These are phyloP conservation scores for Helianthus tuberosus DNA, from an alignment of 129 eudicot genomes.

Conservation along the genomic window DNA sequence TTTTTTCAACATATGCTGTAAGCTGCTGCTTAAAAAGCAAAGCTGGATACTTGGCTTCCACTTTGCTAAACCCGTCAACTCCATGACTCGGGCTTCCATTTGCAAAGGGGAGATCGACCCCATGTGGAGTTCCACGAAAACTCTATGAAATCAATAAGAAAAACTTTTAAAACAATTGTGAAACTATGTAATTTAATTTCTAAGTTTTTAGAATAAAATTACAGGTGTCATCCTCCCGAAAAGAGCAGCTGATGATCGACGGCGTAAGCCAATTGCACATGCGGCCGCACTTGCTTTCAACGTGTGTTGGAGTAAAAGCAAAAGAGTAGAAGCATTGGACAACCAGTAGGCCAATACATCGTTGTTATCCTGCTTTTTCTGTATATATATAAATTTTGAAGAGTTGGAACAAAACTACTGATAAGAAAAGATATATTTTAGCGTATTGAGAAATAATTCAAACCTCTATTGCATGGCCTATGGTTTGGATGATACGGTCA, in stretches of 20 bases:
- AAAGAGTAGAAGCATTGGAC: slow-evolving; percentile 89
- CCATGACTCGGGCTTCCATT: slow-evolving; percentile 60
- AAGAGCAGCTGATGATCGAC: slow-evolving; percentile 82
- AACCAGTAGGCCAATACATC: slow-evolving; percentile 92
- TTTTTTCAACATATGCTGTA: slow-evolving; percentile 94
- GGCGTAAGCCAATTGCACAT: slow-evolving; percentile 68
- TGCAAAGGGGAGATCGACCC: slow-evolving; percentile 63
- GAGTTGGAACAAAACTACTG: slow-evolving; percentile 11
- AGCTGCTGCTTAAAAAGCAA: slow-evolving; percentile 98
- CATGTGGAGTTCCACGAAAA: slow-evolving; percentile 85
- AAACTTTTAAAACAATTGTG: slow-evolving; percentile 10
- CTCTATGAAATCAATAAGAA: slow-evolving; percentile 49
- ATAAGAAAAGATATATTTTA: background rate
- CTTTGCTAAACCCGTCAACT: slow-evolving; percentile 71
- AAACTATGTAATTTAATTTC: slow-evolving; percentile 5
- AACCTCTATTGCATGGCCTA: slow-evolving; percentile 95
- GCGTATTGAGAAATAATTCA: slow-evolving; percentile 7
- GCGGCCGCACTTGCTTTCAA: slow-evolving; percentile 88
- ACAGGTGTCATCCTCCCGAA: slow-evolving; percentile 88
- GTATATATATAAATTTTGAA: slow-evolving; percentile 5
- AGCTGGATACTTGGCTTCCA: slow-evolving; percentile 98
- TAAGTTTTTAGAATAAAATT: slow-evolving; percentile 20
- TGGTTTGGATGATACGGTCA: slow-evolving; percentile 85
- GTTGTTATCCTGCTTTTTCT: slow-evolving; percentile 83
- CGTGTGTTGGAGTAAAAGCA: slow-evolving; percentile 84